Conservation (phyloP, 768 basidiomycete species). For the Boletus sp. region DNA sequence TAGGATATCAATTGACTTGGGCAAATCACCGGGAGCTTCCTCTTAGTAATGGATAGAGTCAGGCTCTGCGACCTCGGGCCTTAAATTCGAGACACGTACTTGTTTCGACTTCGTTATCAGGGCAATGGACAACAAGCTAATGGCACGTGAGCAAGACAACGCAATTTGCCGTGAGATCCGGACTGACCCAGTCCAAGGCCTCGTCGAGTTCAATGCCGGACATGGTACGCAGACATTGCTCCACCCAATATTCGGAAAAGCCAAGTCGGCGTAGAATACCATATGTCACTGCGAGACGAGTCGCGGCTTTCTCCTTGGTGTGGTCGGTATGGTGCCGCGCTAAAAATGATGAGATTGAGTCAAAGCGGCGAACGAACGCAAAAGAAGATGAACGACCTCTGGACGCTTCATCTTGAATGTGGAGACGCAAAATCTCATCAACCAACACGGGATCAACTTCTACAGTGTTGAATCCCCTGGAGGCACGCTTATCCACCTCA, state of each 20-base stretch:
- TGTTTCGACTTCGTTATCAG: constrained; percentile 53
- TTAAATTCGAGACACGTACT: constrained; percentile 17
- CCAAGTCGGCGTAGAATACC: constrained; percentile 77
- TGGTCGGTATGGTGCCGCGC: constrained; percentile 40
- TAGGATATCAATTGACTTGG: constrained; percentile 1
- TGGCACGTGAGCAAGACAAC: constrained; percentile 4
- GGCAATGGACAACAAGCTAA: constrained; percentile 65
- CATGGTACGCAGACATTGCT: constrained; percentile 66
- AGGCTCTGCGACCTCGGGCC: neutral
- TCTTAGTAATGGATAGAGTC: constrained; percentile 6
- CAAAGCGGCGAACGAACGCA: neutral
- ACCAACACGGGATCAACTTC: constrained; percentile 59
- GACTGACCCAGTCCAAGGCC: constrained; percentile 83
- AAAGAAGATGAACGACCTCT: constrained; percentile 21
- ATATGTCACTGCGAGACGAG: constrained; percentile 74
- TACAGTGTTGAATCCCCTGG: constrained; percentile 58
- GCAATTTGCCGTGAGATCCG: neutral
- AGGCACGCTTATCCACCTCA: constrained; percentile 75
- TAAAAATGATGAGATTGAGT: constrained; percentile 4
- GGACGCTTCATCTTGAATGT: constrained; percentile 35
- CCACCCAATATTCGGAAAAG: constrained; percentile 64
- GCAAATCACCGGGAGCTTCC: constrained; percentile 13
- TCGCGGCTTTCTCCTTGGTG: constrained; percentile 65
- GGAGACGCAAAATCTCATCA: constrained; percentile 57
- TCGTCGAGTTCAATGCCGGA: constrained; percentile 77